Percentiles rank a stretch among this genome's conserved stretches.
phyloP scores from a whole-genome alignment of 2,329 filamentous ascomycete species.

The Colletotrichum sp. region DNA sequence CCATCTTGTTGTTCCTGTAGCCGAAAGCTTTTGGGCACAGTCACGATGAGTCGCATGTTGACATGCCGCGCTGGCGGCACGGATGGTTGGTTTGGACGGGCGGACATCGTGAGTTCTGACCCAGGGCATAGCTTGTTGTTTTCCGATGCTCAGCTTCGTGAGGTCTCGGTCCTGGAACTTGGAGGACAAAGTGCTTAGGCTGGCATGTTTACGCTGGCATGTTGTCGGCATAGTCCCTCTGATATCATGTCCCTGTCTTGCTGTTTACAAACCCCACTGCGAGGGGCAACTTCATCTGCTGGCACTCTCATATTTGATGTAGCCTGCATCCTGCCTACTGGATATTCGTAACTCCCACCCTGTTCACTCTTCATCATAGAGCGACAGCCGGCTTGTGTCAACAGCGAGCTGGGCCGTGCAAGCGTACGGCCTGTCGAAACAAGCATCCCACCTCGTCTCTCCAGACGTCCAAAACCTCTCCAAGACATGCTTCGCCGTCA shows the following conservation, averaged over 20 bases:
- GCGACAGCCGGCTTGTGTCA: slow-evolving; percentile 8
- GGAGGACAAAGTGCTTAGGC: neutral
- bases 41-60: neutral
- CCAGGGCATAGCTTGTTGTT: neutral
- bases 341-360: neutral
- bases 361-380: neutral
- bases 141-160: neutral
- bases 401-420: slow-evolving; percentile 25
- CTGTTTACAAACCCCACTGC: neutral
- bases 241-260: neutral
- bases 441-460: neutral
- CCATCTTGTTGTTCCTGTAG: neutral
- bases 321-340: neutral
- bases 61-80: neutral
- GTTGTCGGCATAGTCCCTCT: neutral
- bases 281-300: neutral
- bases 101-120: neutral
- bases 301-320: neutral
- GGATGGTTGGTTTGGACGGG: neutral
- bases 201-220: neutral
- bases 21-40: neutral
- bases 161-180: neutral
- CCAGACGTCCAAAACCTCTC: slow-evolving; percentile 1
- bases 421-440: slow-evolving; percentile 1
- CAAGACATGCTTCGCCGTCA: neutral